Conservation (phyloP, 768 basidiomycete species). For the Exidia glandulosa region DNA sequence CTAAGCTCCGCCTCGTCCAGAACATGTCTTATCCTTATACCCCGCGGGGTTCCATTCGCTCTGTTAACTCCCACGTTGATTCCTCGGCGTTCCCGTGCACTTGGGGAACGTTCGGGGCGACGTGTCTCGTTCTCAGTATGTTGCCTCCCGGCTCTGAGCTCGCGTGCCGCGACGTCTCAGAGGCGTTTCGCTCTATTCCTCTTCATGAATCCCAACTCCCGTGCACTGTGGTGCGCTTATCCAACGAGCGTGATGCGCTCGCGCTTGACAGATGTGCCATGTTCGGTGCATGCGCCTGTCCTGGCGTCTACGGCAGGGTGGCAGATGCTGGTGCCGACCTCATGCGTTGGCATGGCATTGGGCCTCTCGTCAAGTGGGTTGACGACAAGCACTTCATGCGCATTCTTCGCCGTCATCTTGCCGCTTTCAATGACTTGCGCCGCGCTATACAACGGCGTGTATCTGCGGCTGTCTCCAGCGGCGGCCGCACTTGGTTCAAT, state of each 20-base stretch:
- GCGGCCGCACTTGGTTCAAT: conserved; percentile 17
- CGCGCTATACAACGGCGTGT: not conserved
- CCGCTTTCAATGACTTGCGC: not conserved
- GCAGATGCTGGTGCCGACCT: conserved; percentile 9
- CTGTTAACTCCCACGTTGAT: conserved; percentile 22
- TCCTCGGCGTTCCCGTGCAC: conserved; percentile 26
- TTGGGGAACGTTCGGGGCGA: conserved; percentile 31
- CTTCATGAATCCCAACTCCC: conserved; percentile 26
- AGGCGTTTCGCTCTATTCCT: conserved; percentile 28
- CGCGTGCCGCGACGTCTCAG: conserved; percentile 23
- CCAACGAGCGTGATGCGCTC: not conserved
- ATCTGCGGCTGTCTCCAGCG: not conserved
- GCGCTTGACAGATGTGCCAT: not conserved
- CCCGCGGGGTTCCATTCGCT: not conserved
- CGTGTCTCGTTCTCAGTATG: conserved; percentile 18
- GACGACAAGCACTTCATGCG: conserved; percentile 15
- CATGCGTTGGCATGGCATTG: conserved; percentile 10
- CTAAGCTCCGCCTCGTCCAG: conserved; percentile 25
- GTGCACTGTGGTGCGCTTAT: conserved; percentile 13
- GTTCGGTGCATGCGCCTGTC: not conserved
- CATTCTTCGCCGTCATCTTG: not conserved
- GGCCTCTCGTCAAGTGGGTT: conserved; percentile 16
- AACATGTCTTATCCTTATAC: conserved; percentile 23
- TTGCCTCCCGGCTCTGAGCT: conserved; percentile 30
- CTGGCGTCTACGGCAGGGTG: conserved; percentile 4